A percentile compares a stretch with the other conserved stretches of the same genome.
Conservation (phyloP, 306 rosid genomes). For the Quercus mongolica region DNA sequence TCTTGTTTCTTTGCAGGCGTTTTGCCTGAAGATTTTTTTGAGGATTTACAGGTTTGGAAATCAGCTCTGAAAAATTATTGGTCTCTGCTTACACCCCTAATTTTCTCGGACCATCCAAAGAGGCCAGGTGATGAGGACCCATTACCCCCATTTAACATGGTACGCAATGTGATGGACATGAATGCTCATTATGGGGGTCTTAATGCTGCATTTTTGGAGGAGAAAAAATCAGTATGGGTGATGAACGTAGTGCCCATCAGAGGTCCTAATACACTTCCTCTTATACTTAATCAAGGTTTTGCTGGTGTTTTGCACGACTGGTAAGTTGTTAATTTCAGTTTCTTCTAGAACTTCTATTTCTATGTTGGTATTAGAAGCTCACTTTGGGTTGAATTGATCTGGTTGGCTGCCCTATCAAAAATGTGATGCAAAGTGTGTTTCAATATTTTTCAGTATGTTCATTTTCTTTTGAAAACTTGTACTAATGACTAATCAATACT, state of each 20-base stretch:
- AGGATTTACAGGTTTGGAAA: constrained; percentile 74
- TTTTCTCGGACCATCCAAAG: constrained; percentile 99
- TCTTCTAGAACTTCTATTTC: constrained; percentile 11
- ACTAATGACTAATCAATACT: background rate
- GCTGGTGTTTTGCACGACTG: constrained; percentile 94
- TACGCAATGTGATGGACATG: constrained; percentile 97
- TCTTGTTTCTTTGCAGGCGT: constrained; percentile 65
- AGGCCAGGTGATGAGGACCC: constrained; percentile 99
- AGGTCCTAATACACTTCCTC: constrained; percentile 76
- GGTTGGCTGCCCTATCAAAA: background rate
- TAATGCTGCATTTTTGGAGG: constrained; percentile 86
- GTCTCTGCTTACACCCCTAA: constrained; percentile 93
- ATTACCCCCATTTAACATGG: constrained; percentile 94
- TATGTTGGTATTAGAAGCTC: background rate
- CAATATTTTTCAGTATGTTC: background rate
- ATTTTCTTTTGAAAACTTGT: background rate
- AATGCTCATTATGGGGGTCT: constrained; percentile 85
- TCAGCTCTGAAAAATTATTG: constrained; percentile 74
- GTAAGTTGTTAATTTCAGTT: constrained; percentile 45
- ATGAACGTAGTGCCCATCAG: constrained; percentile 92
- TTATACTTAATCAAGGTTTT: constrained; percentile 85
- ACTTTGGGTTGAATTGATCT: background rate
- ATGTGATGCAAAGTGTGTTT: background rate
- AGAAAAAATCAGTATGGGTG: constrained; percentile 86
- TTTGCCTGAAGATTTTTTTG: constrained; percentile 76